Percentiles rank a stretch among this genome's conserved stretches.
phyloP scores from a whole-genome alignment of 2,329 filamentous ascomycete species.

The Tympanopsis confertula region DNA sequence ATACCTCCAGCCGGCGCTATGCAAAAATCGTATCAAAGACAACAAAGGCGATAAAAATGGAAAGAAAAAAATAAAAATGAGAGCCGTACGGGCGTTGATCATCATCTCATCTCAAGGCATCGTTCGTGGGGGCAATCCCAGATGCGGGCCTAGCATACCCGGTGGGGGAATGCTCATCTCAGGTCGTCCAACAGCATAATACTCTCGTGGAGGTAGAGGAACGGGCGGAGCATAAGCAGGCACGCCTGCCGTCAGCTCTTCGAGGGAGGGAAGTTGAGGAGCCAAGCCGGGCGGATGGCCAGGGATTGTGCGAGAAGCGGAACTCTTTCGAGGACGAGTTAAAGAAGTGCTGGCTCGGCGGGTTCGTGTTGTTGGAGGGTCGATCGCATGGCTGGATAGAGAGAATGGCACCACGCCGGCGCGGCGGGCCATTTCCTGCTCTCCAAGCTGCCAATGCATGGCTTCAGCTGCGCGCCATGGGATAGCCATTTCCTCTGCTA shows the following conservation, averaged over 20 bases:
- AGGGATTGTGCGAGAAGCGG: neutral
- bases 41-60: neutral
- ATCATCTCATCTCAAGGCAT: no score
- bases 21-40: slow-evolving; percentile 1
- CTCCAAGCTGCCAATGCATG: slow-evolving; percentile 96
- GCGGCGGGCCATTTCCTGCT: slow-evolving; percentile 83
- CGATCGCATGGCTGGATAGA: slow-evolving; percentile 27
- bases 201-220: neutral
- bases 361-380: neutral
- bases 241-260: neutral
- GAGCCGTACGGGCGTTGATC: no score
- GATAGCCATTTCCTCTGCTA: slow-evolving; percentile 87
- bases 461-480: slow-evolving; percentile 93
- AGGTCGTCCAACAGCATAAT: neutral
- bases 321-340: neutral
- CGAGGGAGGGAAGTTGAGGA: neutral
- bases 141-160: no score
- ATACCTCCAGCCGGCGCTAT: neutral
- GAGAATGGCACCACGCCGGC: slow-evolving; percentile 83
- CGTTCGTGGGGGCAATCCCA: no score
- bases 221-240: neutral
- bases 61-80: neutral
- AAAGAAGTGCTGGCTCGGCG: neutral
- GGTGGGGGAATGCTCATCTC: neutral
- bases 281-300: no score